These are phyloP conservation scores for Mycotypha africana DNA, from an alignment of 371 early-diverging fungal species.

Conservation along the genomic window DNA sequence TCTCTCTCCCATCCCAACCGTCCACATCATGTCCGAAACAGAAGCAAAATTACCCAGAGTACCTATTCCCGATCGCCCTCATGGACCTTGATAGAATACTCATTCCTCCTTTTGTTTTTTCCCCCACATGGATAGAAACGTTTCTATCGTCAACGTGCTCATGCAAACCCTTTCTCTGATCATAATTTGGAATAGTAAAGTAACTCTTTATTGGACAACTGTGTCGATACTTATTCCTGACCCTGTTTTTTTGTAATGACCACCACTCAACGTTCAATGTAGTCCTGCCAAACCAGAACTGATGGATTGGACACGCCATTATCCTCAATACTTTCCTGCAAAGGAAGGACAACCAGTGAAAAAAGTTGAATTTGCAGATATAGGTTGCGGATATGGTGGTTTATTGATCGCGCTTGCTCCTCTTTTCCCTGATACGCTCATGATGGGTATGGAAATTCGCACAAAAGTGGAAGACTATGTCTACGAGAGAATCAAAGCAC, in stretches of 20 bases:
- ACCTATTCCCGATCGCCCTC: background rate
- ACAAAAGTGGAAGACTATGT: conserved; percentile 96
- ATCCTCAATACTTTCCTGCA: conserved; percentile 66
- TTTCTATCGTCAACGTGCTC: conserved; percentile 95
- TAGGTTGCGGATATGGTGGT: conserved; percentile 99
- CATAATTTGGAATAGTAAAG: conserved; percentile 87
- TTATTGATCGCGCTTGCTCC: conserved; percentile 88
- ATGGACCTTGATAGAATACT: background rate
- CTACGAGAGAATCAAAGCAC: conserved; percentile 79
- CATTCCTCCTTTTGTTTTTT: background rate
- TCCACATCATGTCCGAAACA: conserved; percentile 19
- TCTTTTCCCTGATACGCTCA: conserved; percentile 83
- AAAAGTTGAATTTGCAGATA: conserved; percentile 95
- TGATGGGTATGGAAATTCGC: conserved; percentile 99
- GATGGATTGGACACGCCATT: conserved; percentile 91
- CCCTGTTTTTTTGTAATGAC: too few species aligned
- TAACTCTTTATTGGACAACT: too few species aligned
- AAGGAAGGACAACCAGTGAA: conserved; percentile 39
- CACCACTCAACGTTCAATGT: background rate
- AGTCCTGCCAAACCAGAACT: conserved; percentile 82
- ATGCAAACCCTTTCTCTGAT: conserved; percentile 97
- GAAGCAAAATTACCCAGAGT: conserved; percentile 40
- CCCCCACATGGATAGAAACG: conserved; percentile 75
- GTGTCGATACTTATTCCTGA: too few species aligned
- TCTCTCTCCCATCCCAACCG: too few species aligned